These are phyloP conservation scores for Suillus clintonianus DNA, from an alignment of 768 basidiomycete genomes.

Conservation along the genomic window DNA sequence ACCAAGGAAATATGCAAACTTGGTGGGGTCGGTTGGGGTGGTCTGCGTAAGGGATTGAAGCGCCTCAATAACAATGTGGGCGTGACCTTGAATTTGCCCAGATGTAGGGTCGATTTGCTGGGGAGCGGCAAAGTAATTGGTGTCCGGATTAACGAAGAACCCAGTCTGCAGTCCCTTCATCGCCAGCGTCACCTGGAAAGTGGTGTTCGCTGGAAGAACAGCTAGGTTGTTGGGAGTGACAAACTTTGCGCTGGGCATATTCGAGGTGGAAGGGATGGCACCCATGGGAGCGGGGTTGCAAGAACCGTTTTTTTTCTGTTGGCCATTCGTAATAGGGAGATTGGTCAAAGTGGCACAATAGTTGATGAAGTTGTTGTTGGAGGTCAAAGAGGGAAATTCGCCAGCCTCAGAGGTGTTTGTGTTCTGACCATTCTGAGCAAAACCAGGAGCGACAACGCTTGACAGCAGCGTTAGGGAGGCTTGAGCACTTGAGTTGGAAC, in stretches of 20 bases:
- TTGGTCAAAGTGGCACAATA: slow-evolving; percentile 51
- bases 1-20: slow-evolving; percentile 62
- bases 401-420: slow-evolving; percentile 35
- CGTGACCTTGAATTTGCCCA: slow-evolving; percentile 61
- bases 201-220: slow-evolving; percentile 42
- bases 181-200: slow-evolving; percentile 56
- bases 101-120: slow-evolving; percentile 44
- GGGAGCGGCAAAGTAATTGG: slow-evolving; percentile 59
- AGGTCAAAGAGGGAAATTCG: slow-evolving; percentile 58
- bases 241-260: slow-evolving; percentile 61
- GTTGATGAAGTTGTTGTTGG: slow-evolving; percentile 77
- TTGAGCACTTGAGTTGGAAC: slow-evolving; percentile 22
- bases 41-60: slow-evolving; percentile 51
- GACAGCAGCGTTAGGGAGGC: slow-evolving; percentile 42
- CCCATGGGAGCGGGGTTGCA: slow-evolving; percentile 69
- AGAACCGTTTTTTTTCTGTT: slow-evolving; percentile 50
- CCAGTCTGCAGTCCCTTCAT: slow-evolving; percentile 51
- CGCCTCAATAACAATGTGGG: slow-evolving; percentile 61
- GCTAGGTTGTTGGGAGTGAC: slow-evolving; percentile 44
- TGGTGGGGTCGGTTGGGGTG: slow-evolving; percentile 46
- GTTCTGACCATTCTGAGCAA: slow-evolving; percentile 51
- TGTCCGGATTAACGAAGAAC: slow-evolving; percentile 55
- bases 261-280: slow-evolving; percentile 47
- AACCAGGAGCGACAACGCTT: slow-evolving; percentile 55
- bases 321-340: slow-evolving; percentile 62